Conservation (phyloP, 257 asterid genomes). For the Ocimum tenuiflorum region DNA sequence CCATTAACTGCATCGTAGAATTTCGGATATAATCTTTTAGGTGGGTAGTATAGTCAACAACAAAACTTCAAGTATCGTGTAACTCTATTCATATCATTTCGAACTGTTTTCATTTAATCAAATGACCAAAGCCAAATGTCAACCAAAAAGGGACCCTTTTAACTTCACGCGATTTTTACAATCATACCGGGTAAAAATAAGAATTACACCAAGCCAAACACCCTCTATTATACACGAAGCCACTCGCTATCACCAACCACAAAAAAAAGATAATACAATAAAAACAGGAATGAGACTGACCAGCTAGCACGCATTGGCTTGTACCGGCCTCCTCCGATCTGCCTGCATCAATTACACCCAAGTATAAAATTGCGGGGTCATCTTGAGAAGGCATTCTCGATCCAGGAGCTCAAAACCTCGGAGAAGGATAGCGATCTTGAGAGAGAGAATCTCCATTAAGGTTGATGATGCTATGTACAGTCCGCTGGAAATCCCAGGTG, state of each 20-base stretch:
- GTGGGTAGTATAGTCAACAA: too few relatives aligned
- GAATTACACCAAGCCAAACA: slow-evolving; percentile 32
- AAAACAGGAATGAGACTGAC: slow-evolving; percentile 27
- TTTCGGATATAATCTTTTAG: too few relatives aligned
- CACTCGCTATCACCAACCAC: slow-evolving; percentile 27
- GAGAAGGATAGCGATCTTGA: slow-evolving; percentile 15
- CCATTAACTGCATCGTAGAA: too few relatives aligned
- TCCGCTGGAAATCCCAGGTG: slow-evolving; percentile 51
- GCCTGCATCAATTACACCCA: slow-evolving; percentile 19
- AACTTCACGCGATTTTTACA: slow-evolving; percentile 30
- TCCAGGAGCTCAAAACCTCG: slow-evolving; percentile 22
- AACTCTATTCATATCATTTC: too few relatives aligned
- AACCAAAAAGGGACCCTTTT: neutral
- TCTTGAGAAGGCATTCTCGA: slow-evolving; percentile 19
- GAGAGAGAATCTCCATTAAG: slow-evolving; percentile 25
- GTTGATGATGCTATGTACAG: slow-evolving; percentile 56
- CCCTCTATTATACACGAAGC: slow-evolving; percentile 46
- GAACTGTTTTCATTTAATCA: neutral
- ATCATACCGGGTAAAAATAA: slow-evolving; percentile 24
- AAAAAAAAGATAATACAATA: slow-evolving; percentile 35
- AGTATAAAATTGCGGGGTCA: slow-evolving; percentile 1
- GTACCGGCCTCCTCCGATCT: slow-evolving; percentile 23
- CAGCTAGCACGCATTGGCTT: slow-evolving; percentile 16
- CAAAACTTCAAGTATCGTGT: too few relatives aligned
- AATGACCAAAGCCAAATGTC: neutral